These are phyloP conservation scores for Penicillium sp. DNA, from an alignment of 2,329 filamentous ascomycete genomes.

Conservation along the genomic window DNA sequence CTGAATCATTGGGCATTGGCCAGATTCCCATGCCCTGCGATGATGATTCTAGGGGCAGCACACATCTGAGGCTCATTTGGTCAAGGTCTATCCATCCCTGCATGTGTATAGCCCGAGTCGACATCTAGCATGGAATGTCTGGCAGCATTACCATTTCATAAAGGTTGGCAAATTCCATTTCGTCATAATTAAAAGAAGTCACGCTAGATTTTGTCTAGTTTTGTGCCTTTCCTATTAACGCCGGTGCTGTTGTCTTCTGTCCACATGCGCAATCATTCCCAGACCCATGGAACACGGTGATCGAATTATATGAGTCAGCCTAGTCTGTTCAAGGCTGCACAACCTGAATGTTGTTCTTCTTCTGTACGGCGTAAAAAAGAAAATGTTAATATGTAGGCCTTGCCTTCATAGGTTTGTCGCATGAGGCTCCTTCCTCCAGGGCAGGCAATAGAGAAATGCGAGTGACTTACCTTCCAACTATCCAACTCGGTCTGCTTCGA, in stretches of 20 bases:
- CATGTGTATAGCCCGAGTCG: too few species aligned
- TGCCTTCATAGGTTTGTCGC: too few species aligned
- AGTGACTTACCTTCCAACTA: slow-evolving; percentile 85
- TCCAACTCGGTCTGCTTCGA: slow-evolving; percentile 91
- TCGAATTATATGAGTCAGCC: slow-evolving; percentile 8
- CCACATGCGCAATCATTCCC: slow-evolving; percentile 2
- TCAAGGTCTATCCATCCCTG: too few species aligned
- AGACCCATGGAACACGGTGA: slow-evolving; percentile 6
- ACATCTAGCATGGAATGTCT: background rate
- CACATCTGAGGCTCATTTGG: too few species aligned
- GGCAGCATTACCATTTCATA: background rate
- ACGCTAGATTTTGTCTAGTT: slow-evolving; percentile 22
- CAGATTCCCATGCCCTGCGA: too few species aligned
- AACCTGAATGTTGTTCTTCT: slow-evolving; percentile 51
- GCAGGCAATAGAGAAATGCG: too few species aligned
- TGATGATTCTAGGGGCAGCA: too few species aligned
- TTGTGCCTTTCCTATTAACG: slow-evolving; percentile 21
- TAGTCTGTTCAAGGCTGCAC: slow-evolving; percentile 42
- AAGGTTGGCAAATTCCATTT: slow-evolving; percentile 4
- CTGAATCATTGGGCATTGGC: too few species aligned
- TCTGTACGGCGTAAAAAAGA: slow-evolving; percentile 31
- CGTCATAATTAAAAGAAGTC: slow-evolving; percentile 11
- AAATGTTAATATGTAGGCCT: slow-evolving; percentile 12
- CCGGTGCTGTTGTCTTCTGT: slow-evolving; percentile 14
- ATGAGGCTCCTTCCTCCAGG: too few species aligned